Base-by-base conservation (phyloP, 768 basidiomycete species). In the Hirschioporus abietinus region DNA sequence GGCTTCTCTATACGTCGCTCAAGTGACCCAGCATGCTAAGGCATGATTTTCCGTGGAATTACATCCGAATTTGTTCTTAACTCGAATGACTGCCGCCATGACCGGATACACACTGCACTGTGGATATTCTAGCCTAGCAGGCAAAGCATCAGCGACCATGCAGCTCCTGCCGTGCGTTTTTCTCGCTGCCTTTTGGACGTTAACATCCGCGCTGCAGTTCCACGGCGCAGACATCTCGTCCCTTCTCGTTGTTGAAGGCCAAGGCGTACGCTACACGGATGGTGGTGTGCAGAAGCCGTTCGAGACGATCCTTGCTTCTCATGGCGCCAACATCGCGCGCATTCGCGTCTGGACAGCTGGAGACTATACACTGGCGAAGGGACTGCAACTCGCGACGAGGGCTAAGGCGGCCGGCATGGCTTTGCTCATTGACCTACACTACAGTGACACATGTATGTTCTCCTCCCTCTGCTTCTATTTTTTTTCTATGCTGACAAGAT, bases 261-360 rank as follows among this genome's bases (percentile, higher is more conserved):
- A 78, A 1, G 85, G 86, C 9, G 71, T 76, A 18, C 73, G 69
- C 0, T 86, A 81, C 75, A 78, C 80, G 26, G 83, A 85, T 67
- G 74, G 72, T 27, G 76, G 76, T 67, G 64, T 68, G 35, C 69
- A 70, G 8, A 66, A 71, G 61, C 69, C 76, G 1, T 82, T 86
- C 66, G 87, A 89, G 70, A 80, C 76, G 0, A 88, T 89, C 65
- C 76, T 88, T 7, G 74, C 74, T 12, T 79, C 79, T 61, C 82
- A 86, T 67, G 88, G 87, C 35, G 77, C 79, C 60, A 88, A 88
- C 68, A 75, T 86, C 7, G 86, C 84, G 9, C 82, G 88, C 15
- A 83, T 88, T 60, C 78, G 88, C 15, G 74, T 89, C 30, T 89
- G 88, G 88, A 88, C 86, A 0, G 83, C 85, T 68, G 84, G 83